Conservation (phyloP, 1,139 yeast genomes). For the Taphrina flavorubra region DNA sequence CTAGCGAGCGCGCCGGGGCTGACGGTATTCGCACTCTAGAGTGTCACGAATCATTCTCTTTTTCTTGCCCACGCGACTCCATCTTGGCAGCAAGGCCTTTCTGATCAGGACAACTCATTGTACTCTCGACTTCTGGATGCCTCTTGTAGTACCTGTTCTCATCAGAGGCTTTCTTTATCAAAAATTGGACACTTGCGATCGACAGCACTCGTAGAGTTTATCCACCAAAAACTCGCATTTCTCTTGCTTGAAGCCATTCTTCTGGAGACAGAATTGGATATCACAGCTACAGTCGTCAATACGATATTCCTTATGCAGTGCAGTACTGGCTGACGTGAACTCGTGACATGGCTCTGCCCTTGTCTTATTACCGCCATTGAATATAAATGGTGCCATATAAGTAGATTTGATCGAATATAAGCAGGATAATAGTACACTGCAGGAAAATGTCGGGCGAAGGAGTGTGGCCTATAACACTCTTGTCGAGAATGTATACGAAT, state of each 20-base stretch:
- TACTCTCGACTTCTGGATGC: slow-evolving; percentile 26
- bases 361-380: slow-evolving; percentile 31
- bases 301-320: not conserved
- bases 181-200: slow-evolving; percentile 1
- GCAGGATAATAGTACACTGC: too few species aligned
- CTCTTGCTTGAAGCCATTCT: slow-evolving; percentile 37
- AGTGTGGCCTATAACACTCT: too few species aligned
- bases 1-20: too few species aligned
- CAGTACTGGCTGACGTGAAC: slow-evolving; percentile 10
- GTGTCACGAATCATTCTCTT: slow-evolving; percentile 1
- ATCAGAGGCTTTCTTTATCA: too few species aligned
- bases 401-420: not conserved
- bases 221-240: slow-evolving; percentile 37
- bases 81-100: slow-evolving; percentile 21
- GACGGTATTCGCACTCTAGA: too few species aligned
- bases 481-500: too few species aligned
- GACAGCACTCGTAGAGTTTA: slow-evolving; percentile 36
- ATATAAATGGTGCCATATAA: slow-evolving; percentile 21
- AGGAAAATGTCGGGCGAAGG: too few species aligned
- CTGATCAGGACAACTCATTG: slow-evolving; percentile 35
- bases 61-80: slow-evolving; percentile 21
- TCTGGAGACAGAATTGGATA: slow-evolving; percentile 31
- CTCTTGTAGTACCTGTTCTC: slow-evolving; percentile 11
- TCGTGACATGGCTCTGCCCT: slow-evolving; percentile 30
- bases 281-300: slow-evolving; percentile 13